Evolutionary conservation across 768 basidiomycete genomes (phyloP), one percentile per base, ranked within the genome.

Genomic region (Serendipita sp.): DNA sequence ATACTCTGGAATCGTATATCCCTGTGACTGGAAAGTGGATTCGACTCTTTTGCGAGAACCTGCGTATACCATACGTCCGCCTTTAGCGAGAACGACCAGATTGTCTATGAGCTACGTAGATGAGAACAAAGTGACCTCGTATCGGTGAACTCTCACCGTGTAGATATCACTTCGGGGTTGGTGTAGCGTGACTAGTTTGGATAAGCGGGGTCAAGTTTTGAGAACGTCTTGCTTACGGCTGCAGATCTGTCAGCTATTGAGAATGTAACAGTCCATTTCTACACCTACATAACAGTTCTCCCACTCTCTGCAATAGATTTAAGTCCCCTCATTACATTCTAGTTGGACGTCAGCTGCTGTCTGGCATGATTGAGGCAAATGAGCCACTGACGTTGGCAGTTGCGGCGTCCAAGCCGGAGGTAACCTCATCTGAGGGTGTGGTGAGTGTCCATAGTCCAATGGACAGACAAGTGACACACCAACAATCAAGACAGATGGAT

Each of bases 261-360:
- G n/a, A n/a, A 8, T 32, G 5, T 16, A n/a, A 51, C 48, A 8
- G 48, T 15, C 2, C 41, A 13, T 45, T 3, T 4, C 2, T n/a
- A 63, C 70, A 36, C 52, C 10, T 35, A 60, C 56, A 78, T 76
- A 47, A 77, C 77, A 3, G 77, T 79, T 16, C 77, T 71, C 3
- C 78, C 78, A 16, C 73, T 73, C 1, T 72, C 65, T 2, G 76
- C 76, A 46, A 78, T 76, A 44, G 74, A 73, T 41, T 72, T 70
- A 8, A 80, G 72, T 2, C 74, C 75, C 64, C 76, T 70, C 76
- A 79, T 78, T 7, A 80, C 76, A 68, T 75, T 78, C 56, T 73
- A 69, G 8, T 10, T 7, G n/a, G 15, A 13, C 35, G 35, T 11
- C 7, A 56, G 60, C 36, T n/a, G 52, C 23, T 23, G 28, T 15